Conservation (phyloP, 176 grass and related monocot species). For the Saccharum officinarum region DNA sequence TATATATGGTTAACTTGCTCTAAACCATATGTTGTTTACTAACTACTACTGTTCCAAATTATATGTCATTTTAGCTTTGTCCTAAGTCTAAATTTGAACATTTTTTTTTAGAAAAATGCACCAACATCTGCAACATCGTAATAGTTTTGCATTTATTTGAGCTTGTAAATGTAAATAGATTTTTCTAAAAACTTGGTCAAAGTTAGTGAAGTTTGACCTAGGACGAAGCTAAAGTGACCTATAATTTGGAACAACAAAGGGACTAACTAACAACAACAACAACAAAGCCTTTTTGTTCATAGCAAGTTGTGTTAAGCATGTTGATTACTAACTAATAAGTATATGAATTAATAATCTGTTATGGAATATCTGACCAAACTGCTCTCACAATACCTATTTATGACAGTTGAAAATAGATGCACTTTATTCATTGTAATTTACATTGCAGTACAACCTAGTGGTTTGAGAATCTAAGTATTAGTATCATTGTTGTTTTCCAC, state of each 20-base stretch:
- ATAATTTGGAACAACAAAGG: background rate
- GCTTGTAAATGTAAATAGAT: background rate
- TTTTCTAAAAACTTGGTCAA: background rate
- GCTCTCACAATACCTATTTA: conserved; percentile 3
- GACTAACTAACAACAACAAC: background rate
- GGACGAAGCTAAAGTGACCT: background rate
- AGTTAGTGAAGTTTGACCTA: background rate
- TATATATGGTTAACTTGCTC: conserved; percentile 33
- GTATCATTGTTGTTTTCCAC: conserved; percentile 24
- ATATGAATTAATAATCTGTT: background rate
- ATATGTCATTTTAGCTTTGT: background rate
- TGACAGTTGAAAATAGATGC: background rate
- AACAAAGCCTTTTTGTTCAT: background rate
- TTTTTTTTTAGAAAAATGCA: background rate
- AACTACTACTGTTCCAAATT: background rate
- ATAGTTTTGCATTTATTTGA: background rate
- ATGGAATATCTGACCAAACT: background rate
- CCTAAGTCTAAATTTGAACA: background rate
- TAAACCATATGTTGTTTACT: conserved; percentile 14
- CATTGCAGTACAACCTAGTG: background rate
- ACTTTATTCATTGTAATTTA: background rate
- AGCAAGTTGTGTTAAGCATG: background rate
- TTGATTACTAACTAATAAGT: background rate
- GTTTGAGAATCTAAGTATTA: background rate
- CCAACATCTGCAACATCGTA: background rate